phyloP scores from a whole-genome alignment of 768 basidiomycete species.

The Grammothele lineata region DNA sequence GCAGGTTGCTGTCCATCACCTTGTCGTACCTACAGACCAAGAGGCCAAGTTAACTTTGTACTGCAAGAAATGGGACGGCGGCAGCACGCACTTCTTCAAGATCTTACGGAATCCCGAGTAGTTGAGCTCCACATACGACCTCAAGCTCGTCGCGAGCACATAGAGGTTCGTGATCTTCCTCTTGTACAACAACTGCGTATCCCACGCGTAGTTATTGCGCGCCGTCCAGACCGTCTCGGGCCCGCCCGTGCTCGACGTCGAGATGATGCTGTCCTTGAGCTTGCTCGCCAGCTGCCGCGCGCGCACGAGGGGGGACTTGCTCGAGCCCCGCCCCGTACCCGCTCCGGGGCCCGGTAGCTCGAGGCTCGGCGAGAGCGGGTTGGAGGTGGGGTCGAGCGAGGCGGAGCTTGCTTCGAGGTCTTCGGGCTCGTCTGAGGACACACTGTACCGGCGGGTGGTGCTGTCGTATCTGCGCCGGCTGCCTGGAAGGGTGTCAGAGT shows the following conservation, averaged over 20 bases:
- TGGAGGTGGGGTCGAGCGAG: constrained; percentile 25
- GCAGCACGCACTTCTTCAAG: constrained; percentile 78
- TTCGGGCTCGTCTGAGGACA: constrained; percentile 34
- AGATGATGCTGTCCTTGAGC: constrained; percentile 45
- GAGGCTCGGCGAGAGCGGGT: constrained; percentile 25
- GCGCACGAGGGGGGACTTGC: constrained; percentile 32
- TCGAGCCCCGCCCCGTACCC: constrained; percentile 16
- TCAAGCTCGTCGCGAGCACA: constrained; percentile 68
- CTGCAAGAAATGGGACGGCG: too few relatives aligned
- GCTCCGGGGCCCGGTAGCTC: constrained; percentile 15
- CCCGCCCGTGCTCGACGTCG: constrained; percentile 21
- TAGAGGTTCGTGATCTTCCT: constrained; percentile 82
- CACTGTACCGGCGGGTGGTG: constrained; percentile 8
- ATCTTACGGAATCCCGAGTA: constrained; percentile 94
- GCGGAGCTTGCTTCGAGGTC: constrained; percentile 38
- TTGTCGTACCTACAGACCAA: constrained; percentile 78
- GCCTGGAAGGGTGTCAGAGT: background rate
- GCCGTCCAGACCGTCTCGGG: constrained; percentile 71
- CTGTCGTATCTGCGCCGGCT: constrained; percentile 15
- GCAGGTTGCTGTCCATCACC: constrained; percentile 76
- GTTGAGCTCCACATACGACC: constrained; percentile 88
- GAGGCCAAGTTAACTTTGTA: too few relatives aligned
- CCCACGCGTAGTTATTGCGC: constrained; percentile 74
- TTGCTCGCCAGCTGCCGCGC: constrained; percentile 41
- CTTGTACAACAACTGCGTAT: constrained; percentile 84